Evolutionary conservation across 768 basidiomycete species (phyloP).

Genomic region (Lyophyllum atratum): DNA sequence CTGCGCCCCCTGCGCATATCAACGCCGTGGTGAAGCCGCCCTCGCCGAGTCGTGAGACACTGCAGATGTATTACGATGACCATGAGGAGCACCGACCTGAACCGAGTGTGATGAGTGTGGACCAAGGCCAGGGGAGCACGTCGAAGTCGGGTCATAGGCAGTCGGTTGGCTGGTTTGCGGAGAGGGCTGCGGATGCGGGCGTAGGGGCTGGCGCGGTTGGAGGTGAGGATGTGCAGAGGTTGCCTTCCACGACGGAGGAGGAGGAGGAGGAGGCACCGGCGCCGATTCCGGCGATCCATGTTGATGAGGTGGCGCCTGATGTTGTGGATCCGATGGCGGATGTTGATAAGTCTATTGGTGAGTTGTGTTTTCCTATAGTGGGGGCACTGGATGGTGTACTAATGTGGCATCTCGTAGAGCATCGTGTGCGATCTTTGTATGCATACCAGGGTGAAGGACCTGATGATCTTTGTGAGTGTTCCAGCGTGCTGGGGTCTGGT

Average conservation of each 20-base stretch:
- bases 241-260: conserved; percentile 62
- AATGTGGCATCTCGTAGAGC: too few relatives aligned
- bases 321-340: conserved; percentile 63
- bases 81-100: conserved; percentile 24
- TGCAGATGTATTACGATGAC: conserved; percentile 10
- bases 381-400: too few relatives aligned
- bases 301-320: conserved; percentile 46
- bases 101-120: conserved; percentile 31
- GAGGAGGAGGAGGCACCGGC: conserved; percentile 51
- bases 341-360: conserved; percentile 67
- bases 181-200: conserved; percentile 75
- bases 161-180: conserved; percentile 90
- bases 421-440: conserved; percentile 81
- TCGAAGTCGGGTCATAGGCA: conserved; percentile 56
- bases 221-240: conserved; percentile 28
- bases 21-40: conserved; percentile 48
- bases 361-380: conserved; percentile 21
- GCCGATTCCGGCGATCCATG: conserved; percentile 57
- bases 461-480: conserved; percentile 80
- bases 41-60: conserved; percentile 34
- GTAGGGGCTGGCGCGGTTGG: conserved; percentile 23
- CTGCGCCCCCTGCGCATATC: conserved; percentile 70
- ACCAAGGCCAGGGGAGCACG: conserved; percentile 16
- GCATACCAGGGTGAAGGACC: conserved; percentile 82
- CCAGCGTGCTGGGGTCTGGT: neutral